Evolutionary conservation across 306 rosid genomes (phyloP), one percentile per base, ranked within the genome.

Genomic region (Pachyrhizus erosus): DNA sequence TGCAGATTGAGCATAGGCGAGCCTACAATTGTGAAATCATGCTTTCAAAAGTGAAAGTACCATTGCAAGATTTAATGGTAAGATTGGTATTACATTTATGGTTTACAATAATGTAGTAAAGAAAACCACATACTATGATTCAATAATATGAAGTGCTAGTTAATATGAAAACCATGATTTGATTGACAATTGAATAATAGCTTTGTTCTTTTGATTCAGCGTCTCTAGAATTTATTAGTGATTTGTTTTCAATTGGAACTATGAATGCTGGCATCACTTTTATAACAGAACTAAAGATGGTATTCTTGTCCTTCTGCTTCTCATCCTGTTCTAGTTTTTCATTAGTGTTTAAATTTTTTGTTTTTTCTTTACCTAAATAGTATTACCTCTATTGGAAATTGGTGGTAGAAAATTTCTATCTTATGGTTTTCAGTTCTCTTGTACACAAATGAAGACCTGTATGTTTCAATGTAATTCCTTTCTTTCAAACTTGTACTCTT

Each of bases 41-140:
- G 97, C 99, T 95, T 90, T 95, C 99, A 80, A 86, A 89, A 87
- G 99, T 95, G 82, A 95, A 95, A 82, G 96, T 90, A 57, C 97
- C 99, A 5, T 82, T 91, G 89, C 89, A 82, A 70, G 95, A 90
- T 58, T 89, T 95, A 84, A 90, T 91, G 97, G 98, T 94, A 86
- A 86, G 97, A 73, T 75, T 57, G 54, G 70, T 83, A 9, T 62
- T 71, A 72, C 12, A 60, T 86, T 43, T 65, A 62, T 33, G 43
- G 54, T 69, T 46, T 43, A 37, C 43, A 9, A 70, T 74, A 71
- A 72, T 60, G 29, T 81, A 42, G 70, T 6, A 18, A 45, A 57
- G 37, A 74, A 79, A 58, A 17, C 14, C 27, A 73, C 29, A 2
- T 65, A 17, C 55, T 65, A 27, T 8, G 42, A 37, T 23, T 67